phyloP scores from a whole-genome alignment of 1,284 basidiomycete genomes.

The Trametes hirsuta region DNA sequence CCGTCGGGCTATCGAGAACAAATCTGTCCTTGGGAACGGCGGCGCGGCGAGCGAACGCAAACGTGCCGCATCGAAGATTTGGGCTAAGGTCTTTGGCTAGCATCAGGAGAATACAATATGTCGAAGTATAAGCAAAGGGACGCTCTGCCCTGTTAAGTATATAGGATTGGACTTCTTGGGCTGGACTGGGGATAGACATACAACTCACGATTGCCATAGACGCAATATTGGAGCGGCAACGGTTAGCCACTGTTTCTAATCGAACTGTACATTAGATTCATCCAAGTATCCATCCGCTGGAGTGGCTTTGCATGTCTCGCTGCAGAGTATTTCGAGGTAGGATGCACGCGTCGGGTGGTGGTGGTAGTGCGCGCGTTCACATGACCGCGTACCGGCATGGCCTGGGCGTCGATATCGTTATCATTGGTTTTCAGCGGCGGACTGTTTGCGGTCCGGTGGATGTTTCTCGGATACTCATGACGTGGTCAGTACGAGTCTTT shows the following conservation, averaged over 20 bases:
- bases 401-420: neutral
- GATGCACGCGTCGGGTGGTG: neutral
- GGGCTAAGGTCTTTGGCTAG: conserved; percentile 38
- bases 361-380: neutral
- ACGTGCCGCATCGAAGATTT: conserved; percentile 43
- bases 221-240: no score
- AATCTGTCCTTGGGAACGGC: conserved; percentile 60
- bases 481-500: neutral
- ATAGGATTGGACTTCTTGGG: neutral
- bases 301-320: no score
- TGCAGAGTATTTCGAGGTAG: no score
- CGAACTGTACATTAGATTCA: no score
- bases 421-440: neutral
- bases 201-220: no score
- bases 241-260: no score
- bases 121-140: neutral
- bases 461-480: neutral
- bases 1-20: conserved; percentile 72
- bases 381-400: conserved; percentile 8
- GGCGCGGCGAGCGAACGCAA: conserved; percentile 53
- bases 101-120: no score
- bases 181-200: neutral
- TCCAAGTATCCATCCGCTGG: no score
- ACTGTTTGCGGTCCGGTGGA: conserved; percentile 1
- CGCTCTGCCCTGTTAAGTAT: neutral